A percentile compares a stretch with the other conserved stretches of the same genome.
Conservation (phyloP, 2,329 filamentous ascomycete species). For the Xylariomycetidae sp. region DNA sequence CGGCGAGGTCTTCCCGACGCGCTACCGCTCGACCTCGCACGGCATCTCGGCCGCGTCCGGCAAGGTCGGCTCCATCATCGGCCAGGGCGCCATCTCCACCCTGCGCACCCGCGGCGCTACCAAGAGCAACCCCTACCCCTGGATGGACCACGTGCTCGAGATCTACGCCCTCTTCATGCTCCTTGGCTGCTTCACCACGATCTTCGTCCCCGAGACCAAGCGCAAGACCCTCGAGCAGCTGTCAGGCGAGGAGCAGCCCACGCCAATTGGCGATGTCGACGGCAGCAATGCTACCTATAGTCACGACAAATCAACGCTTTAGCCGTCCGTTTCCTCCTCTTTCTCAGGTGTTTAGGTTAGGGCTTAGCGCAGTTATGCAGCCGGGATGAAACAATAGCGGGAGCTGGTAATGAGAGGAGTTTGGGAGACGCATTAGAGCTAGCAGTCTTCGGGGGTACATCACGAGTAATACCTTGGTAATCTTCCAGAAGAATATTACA, state of each 20-base stretch:
- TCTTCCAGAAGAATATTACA: too few relatives aligned
- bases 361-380: too few relatives aligned
- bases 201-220: constrained; percentile 70
- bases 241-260: constrained; percentile 28
- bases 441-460: too few relatives aligned
- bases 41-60: constrained; percentile 50
- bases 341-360: too few relatives aligned
- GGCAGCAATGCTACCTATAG: constrained; percentile 4
- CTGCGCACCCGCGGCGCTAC: constrained; percentile 42
- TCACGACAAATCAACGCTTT: constrained; percentile 11
- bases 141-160: constrained; percentile 73
- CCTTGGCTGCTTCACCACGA: constrained; percentile 59
- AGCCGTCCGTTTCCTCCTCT: neutral
- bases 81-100: constrained; percentile 51
- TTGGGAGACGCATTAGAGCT: too few relatives aligned
- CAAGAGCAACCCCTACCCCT: constrained; percentile 41
- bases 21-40: constrained; percentile 51
- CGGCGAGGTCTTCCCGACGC: constrained; percentile 50
- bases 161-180: constrained; percentile 75
- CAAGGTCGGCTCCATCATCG: constrained; percentile 52
- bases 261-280: constrained; percentile 3
- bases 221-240: constrained; percentile 66
- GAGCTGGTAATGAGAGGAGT: too few relatives aligned
- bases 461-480: too few relatives aligned
- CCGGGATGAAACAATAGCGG: too few relatives aligned